phyloP scores from a whole-genome alignment of 2,329 filamentous ascomycete genomes.

The Fusarium guadeloupense region DNA sequence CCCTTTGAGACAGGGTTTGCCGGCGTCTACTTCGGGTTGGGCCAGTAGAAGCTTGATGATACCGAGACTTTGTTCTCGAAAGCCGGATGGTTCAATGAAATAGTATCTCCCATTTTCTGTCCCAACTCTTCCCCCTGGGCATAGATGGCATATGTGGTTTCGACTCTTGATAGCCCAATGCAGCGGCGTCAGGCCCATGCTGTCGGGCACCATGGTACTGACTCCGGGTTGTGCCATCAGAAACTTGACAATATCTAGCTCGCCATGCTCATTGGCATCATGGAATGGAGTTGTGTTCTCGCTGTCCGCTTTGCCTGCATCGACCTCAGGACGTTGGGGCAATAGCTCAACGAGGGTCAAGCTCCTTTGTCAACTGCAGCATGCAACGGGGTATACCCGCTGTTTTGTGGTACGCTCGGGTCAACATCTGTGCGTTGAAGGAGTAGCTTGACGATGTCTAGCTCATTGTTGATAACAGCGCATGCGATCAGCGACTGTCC shows the following conservation, averaged over 20 bases:
- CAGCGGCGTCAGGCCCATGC: neutral
- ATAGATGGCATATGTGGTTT: neutral
- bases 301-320: neutral
- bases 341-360: neutral
- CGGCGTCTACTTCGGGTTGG: neutral
- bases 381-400: neutral
- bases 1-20: neutral
- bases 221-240: conserved; percentile 4
- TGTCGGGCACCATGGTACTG: neutral
- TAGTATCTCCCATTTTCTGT: neutral
- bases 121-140: neutral
- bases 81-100: neutral
- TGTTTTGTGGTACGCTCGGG: neutral
- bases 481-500: conserved; percentile 6
- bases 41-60: conserved; percentile 7
- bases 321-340: conserved; percentile 4
- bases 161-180: conserved; percentile 13
- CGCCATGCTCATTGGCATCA: neutral
- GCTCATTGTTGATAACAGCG: neutral
- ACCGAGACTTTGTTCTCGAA: neutral
- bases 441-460: neutral
- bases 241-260: neutral
- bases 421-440: neutral
- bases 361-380: neutral
- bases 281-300: neutral